A percentile compares a stretch with the other conserved stretches of the same genome.
Conservation (phyloP, 1,284 basidiomycete genomes). For the Melampsora americana region DNA sequence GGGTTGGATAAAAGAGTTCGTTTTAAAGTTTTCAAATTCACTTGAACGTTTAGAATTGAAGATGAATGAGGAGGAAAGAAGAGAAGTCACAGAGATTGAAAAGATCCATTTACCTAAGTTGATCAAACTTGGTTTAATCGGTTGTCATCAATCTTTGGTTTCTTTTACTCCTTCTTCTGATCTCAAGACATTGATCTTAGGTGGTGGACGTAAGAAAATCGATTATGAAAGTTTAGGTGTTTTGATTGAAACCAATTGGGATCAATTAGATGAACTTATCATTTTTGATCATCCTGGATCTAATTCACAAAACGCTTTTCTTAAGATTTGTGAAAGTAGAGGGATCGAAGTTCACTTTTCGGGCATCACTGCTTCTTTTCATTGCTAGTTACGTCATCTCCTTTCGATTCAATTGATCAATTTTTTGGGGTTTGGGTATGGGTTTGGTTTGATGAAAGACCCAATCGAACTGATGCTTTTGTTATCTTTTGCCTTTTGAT, state of each 20-base stretch:
- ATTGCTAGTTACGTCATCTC: constrained; percentile 14
- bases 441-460: neutral
- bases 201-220: neutral
- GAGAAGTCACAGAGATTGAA: neutral
- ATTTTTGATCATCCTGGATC: neutral
- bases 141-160: neutral
- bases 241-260: neutral
- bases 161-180: constrained; percentile 3
- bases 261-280: neutral
- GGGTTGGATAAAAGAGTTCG: neutral
- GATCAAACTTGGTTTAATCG: neutral
- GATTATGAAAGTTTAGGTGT: neutral
- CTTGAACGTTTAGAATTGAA: neutral
- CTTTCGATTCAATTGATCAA: neutral
- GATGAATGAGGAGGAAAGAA: neutral
- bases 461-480: neutral
- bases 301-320: neutral
- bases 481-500: neutral
- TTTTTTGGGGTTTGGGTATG: no score
- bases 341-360: neutral
- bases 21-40: neutral
- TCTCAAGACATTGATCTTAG: neutral
- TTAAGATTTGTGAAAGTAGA: neutral
- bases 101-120: neutral
- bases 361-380: neutral